Conservation (phyloP, 2,329 filamentous ascomycete species). For the Ceratocystis huliohia region DNA sequence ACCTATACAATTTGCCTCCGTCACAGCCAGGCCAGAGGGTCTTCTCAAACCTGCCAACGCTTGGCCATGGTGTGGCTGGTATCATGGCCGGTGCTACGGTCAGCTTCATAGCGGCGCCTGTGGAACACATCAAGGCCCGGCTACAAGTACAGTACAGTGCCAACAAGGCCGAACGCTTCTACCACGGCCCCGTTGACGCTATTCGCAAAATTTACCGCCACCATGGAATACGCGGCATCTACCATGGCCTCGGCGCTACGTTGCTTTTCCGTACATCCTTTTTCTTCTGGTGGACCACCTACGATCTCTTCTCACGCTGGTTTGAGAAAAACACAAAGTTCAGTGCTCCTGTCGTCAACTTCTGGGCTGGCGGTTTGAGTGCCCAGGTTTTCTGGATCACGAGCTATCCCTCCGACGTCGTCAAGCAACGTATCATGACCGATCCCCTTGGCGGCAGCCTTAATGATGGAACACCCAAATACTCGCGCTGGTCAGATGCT, state of each 20-base stretch:
- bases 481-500: constrained; percentile 66
- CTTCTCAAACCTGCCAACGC: constrained; percentile 43
- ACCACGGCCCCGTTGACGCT: constrained; percentile 80
- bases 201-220: constrained; percentile 51
- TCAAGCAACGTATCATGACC: constrained; percentile 97
- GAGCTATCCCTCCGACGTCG: constrained; percentile 80
- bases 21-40: constrained; percentile 15
- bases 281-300: constrained; percentile 97
- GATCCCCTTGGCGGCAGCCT: constrained; percentile 66
- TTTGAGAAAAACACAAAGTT: constrained; percentile 56
- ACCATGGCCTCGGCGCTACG: constrained; percentile 74
- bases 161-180: constrained; percentile 62
- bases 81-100: constrained; percentile 80
- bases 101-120: constrained; percentile 79
- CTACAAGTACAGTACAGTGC: constrained; percentile 89
- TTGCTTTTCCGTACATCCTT: constrained; percentile 85
- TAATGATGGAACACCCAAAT: constrained; percentile 54
- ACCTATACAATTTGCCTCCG: constrained; percentile 46
- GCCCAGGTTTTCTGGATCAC: constrained; percentile 93
- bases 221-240: constrained; percentile 71
- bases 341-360: constrained; percentile 73
- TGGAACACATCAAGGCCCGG: constrained; percentile 90
- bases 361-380: constrained; percentile 89
- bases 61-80: constrained; percentile 81
- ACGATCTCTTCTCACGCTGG: constrained; percentile 65